Conservation (phyloP, 106 monocot genomes). For the Xerophyta viscosa region DNA sequence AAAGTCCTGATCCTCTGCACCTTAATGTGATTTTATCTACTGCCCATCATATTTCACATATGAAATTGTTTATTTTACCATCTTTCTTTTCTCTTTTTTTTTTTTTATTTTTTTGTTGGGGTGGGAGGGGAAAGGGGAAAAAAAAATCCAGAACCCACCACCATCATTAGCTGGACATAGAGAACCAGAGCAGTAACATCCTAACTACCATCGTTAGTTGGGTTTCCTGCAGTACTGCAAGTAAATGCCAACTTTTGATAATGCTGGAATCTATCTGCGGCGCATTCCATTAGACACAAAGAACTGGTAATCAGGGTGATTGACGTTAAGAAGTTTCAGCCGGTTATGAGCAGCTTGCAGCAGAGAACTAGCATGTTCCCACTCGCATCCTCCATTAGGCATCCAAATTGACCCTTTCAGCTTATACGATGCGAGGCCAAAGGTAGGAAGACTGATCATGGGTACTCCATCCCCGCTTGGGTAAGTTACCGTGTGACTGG, state of each 20-base stretch:
- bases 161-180: background rate
- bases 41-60: no score
- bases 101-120: no score
- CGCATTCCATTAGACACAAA: constrained; percentile 25
- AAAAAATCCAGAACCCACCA: no score
- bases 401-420: constrained; percentile 34
- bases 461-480: constrained; percentile 16
- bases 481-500: constrained; percentile 11
- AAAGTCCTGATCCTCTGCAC: no score
- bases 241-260: background rate
- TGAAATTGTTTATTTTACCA: no score
- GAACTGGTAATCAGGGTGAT: constrained; percentile 55
- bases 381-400: constrained; percentile 19
- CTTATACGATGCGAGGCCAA: constrained; percentile 47
- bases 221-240: background rate
- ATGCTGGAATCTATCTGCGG: background rate
- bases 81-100: no score
- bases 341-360: constrained; percentile 35
- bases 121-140: no score
- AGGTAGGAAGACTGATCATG: constrained; percentile 24
- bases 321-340: constrained; percentile 23
- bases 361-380: constrained; percentile 23
- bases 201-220: background rate
- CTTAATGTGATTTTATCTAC: no score
- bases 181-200: background rate